Percentiles rank a stretch among this genome's conserved stretches.
Evolutionary conservation across 2,329 filamentous ascomycete species (phyloP).

Genomic region (Pestalotiopsis sp.): DNA sequence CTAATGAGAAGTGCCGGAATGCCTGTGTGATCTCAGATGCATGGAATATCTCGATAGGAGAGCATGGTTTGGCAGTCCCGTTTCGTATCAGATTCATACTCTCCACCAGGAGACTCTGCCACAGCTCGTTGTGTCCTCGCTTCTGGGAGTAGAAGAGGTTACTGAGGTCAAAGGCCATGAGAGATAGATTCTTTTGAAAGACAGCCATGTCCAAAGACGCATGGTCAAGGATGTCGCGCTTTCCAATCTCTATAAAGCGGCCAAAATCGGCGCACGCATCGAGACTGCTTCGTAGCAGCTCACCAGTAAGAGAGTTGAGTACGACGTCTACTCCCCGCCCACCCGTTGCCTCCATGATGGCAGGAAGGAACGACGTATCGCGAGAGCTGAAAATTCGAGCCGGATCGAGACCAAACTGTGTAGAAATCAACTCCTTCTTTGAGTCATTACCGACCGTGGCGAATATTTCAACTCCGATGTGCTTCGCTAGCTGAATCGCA

Average conservation of each 20-base stretch:
- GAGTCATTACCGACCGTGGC: background rate
- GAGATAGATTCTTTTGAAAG: too few relatives aligned
- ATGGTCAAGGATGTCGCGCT: background rate
- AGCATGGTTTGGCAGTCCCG: too few relatives aligned
- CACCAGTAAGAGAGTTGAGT: constrained; percentile 19
- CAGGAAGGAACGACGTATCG: background rate
- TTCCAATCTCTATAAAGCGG: constrained; percentile 14
- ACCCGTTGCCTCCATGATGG: background rate
- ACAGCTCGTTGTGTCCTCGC: too few relatives aligned
- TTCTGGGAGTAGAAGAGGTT: too few relatives aligned
- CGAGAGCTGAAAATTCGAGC: background rate
- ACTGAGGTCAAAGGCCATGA: too few relatives aligned
- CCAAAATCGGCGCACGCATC: background rate
- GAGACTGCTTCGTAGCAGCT: background rate
- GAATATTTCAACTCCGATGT: constrained; percentile 23
- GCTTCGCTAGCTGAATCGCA: constrained; percentile 20
- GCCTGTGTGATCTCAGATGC: too few relatives aligned
- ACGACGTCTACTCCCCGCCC: constrained; percentile 11
- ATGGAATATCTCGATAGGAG: too few relatives aligned
- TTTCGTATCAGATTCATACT: too few relatives aligned
- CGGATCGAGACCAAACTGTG: background rate
- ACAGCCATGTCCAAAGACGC: too few relatives aligned
- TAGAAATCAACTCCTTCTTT: background rate
- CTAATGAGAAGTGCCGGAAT: too few relatives aligned
- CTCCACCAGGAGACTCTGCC: too few relatives aligned